Percentiles rank a stretch among this genome's conserved stretches.
These are phyloP conservation scores for Coemansia sp. DNA, from an alignment of 192 early-diverging fungal genomes.

Conservation along the genomic window DNA sequence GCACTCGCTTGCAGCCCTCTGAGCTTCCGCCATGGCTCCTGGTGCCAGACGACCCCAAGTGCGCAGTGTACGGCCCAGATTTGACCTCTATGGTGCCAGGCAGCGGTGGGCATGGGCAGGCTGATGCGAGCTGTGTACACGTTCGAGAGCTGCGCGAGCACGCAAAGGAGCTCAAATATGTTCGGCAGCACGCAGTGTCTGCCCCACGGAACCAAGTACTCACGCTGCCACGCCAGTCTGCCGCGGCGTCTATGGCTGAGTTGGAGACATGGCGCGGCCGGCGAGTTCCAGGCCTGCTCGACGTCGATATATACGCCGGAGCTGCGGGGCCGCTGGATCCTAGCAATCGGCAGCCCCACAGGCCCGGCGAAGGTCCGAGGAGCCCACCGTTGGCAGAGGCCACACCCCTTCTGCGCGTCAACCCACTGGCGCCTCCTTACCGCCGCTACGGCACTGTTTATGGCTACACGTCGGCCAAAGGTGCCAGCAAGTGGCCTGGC, in stretches of 20 bases:
- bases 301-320: conserved; percentile 26
- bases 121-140: conserved; percentile 42
- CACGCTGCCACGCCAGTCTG: conserved; percentile 6
- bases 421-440: conserved; percentile 39
- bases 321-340: conserved; percentile 23
- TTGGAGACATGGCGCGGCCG: conserved; percentile 48
- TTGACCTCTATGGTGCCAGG: not conserved
- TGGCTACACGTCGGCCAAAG: conserved; percentile 31
- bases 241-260: conserved; percentile 13
- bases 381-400: conserved; percentile 25
- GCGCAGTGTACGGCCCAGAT: conserved; percentile 35
- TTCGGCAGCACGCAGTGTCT: conserved; percentile 33
- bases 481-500: conserved; percentile 1
- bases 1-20: conserved; percentile 21
- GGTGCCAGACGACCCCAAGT: conserved; percentile 36
- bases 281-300: conserved; percentile 37
- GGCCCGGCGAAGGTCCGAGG: conserved; percentile 11
- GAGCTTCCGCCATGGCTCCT: conserved; percentile 45
- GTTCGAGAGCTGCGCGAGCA: conserved; percentile 38
- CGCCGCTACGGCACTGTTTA: conserved; percentile 52
- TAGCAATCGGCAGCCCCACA: not conserved
- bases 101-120: not conserved
- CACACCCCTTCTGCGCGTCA: not conserved
- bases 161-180: conserved; percentile 40
- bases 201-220: conserved; percentile 21